phyloP scores from a whole-genome alignment of 495 filamentous ascomycete species.

The Neurospora sp. region DNA sequence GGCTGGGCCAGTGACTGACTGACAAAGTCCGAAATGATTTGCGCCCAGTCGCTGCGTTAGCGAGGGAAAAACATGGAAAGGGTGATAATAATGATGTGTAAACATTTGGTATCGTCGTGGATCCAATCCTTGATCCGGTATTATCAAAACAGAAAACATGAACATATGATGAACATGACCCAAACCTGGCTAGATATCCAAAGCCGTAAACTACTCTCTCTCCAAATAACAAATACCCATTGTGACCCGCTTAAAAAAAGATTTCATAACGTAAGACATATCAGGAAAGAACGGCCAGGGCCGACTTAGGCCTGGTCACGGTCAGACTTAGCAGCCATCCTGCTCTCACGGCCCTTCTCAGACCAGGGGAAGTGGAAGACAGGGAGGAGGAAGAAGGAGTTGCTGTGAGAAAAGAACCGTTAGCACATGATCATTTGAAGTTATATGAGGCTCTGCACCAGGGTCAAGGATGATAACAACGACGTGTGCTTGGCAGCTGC shows the following conservation, averaged over 20 bases:
- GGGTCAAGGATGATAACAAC: conserved; percentile 8
- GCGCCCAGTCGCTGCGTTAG: neutral
- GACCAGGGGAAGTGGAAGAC: conserved; percentile 98
- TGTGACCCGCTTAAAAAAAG: neutral
- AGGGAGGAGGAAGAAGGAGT: conserved; percentile 92
- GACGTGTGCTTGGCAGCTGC: conserved; percentile 19
- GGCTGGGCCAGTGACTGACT: neutral
- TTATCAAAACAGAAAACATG: neutral
- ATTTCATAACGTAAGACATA: neutral
- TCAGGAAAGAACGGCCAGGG: neutral
- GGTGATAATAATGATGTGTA: neutral
- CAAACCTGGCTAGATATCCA: neutral
- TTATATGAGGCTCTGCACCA: conserved; percentile 2
- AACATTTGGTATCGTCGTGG: neutral
- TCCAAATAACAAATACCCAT: neutral
- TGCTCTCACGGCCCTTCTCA: conserved; percentile 61
- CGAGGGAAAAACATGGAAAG: neutral
- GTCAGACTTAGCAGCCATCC: conserved; percentile 28
- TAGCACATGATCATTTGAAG: conserved; percentile 6
- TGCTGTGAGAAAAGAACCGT: conserved; percentile 26
- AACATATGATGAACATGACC: neutral
- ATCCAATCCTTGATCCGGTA: neutral
- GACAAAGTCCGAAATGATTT: neutral
- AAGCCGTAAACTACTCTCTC: neutral
- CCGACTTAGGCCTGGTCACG: conserved; percentile 19